These are phyloP conservation scores for Eucalyptus victrix DNA, from an alignment of 345 rosid species.

Conservation along the genomic window DNA sequence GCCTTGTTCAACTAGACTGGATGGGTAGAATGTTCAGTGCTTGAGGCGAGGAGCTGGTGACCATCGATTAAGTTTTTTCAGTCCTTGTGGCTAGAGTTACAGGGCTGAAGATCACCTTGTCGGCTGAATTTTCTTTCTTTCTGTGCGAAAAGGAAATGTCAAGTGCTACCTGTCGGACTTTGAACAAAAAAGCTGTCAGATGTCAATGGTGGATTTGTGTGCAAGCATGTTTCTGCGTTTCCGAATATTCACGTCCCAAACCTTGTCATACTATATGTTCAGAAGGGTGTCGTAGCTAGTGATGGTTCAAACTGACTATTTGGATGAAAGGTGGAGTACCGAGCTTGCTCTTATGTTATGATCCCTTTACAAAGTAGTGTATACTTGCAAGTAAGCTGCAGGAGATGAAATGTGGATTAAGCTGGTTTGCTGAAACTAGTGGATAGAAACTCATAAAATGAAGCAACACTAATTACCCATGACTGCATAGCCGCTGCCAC, in stretches of 20 bases:
- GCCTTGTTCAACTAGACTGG: not conserved
- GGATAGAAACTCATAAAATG: not conserved
- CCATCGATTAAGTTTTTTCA: not conserved
- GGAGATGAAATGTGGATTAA: not conserved
- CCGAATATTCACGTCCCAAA: not conserved
- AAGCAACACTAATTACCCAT: not conserved
- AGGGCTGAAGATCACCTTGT: not conserved
- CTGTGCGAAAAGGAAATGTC: not conserved
- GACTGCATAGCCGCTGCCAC: rapidly evolving
- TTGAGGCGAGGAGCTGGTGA: not conserved
- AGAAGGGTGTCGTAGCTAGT: not conserved
- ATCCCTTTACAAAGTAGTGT: not conserved
- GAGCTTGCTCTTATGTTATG: not conserved
- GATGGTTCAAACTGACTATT: not conserved
- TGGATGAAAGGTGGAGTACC: not conserved
- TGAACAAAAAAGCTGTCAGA: not conserved
- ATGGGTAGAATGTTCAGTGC: not conserved
- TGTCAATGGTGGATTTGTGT: not conserved
- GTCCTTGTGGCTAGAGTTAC: not conserved
- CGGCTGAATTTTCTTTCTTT: not conserved
- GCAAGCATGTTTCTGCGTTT: not conserved
- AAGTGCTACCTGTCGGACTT: not conserved
- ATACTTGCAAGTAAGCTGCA: not conserved
- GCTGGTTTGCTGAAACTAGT: not conserved
- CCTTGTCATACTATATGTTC: not conserved